Evolutionary conservation across 345 rosid genomes (phyloP).

Genomic region (Pistacia vera): DNA sequence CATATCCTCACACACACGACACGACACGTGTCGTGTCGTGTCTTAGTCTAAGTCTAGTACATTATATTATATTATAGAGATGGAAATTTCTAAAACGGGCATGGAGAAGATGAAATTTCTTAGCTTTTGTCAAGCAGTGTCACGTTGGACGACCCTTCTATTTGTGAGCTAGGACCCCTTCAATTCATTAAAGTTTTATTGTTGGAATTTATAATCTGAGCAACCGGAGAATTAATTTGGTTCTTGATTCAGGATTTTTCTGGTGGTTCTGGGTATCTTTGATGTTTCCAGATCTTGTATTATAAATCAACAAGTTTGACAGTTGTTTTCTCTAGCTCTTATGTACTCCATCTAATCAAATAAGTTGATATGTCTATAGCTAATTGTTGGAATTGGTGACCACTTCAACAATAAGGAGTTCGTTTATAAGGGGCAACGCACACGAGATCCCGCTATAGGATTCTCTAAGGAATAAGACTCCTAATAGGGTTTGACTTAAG

Average conservation of each 20-base stretch:
- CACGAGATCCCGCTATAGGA: no score
- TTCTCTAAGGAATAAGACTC: no score
- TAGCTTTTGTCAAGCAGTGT: slow-evolving; percentile 30
- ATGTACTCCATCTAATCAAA: not conserved
- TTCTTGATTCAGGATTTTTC: slow-evolving; percentile 18
- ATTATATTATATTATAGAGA: slow-evolving; percentile 10
- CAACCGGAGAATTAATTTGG: slow-evolving; percentile 13
- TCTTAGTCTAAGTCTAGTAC: slow-evolving; percentile 33
- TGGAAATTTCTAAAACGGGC: slow-evolving; percentile 8
- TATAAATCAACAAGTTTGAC: not conserved
- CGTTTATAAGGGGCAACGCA: no score
- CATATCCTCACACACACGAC: slow-evolving; percentile 47
- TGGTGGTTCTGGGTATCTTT: slow-evolving; percentile 12
- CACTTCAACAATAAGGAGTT: no score
- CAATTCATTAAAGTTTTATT: no score
- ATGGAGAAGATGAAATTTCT: slow-evolving; percentile 19
- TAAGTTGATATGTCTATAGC: no score
- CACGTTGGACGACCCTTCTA: slow-evolving; percentile 29
- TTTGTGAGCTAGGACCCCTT: not conserved
- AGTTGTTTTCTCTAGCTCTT: slow-evolving; percentile 21
- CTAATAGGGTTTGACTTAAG: no score
- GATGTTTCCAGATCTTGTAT: slow-evolving; percentile 11
- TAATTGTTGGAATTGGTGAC: no score
- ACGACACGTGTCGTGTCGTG: slow-evolving; percentile 64
- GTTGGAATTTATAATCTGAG: no score